Percentiles rank a stretch among this genome's conserved stretches.
These are phyloP conservation scores for Amanita phalloides DNA, from an alignment of 768 basidiomycete genomes.

Conservation along the genomic window DNA sequence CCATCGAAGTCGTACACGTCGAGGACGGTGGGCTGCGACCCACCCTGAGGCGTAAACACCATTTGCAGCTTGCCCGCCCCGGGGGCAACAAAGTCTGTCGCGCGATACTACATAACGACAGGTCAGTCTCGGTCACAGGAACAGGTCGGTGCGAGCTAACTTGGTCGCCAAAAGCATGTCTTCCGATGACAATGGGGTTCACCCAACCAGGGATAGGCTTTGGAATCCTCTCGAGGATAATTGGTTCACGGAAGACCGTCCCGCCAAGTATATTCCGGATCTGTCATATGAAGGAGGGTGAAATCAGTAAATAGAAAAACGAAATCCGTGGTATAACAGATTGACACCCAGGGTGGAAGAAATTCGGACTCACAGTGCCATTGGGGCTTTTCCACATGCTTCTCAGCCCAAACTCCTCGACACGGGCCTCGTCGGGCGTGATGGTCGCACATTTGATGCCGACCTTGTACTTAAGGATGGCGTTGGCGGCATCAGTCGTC, in stretches of 20 bases:
- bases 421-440: slow-evolving; percentile 94
- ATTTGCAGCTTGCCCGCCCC: slow-evolving; percentile 92
- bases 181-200: slow-evolving; percentile 92
- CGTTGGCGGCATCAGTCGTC: slow-evolving; percentile 88
- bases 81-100: slow-evolving; percentile 86
- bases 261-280: slow-evolving; percentile 98
- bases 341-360: neutral
- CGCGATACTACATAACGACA: slow-evolving; percentile 58
- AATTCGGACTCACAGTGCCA: slow-evolving; percentile 57
- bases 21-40: slow-evolving; percentile 53
- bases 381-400: slow-evolving; percentile 99
- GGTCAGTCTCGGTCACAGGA: neutral
- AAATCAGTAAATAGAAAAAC: neutral
- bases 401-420: slow-evolving; percentile 95
- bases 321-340: too few species aligned
- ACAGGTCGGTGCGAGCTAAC: slow-evolving; percentile 20
- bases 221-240: slow-evolving; percentile 84
- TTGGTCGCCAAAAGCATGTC: slow-evolving; percentile 97
- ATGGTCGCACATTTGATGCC: slow-evolving; percentile 99
- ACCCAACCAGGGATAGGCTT: slow-evolving; percentile 94
- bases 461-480: slow-evolving; percentile 89
- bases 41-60: slow-evolving; percentile 76
- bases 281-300: slow-evolving; percentile 20
- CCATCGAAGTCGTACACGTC: slow-evolving; percentile 93
- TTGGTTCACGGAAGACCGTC: slow-evolving; percentile 98